Evolutionary conservation across 345 rosid genomes (phyloP), one percentile per base, ranked within the genome.

Genomic region (Raphanus raphanistrum): DNA sequence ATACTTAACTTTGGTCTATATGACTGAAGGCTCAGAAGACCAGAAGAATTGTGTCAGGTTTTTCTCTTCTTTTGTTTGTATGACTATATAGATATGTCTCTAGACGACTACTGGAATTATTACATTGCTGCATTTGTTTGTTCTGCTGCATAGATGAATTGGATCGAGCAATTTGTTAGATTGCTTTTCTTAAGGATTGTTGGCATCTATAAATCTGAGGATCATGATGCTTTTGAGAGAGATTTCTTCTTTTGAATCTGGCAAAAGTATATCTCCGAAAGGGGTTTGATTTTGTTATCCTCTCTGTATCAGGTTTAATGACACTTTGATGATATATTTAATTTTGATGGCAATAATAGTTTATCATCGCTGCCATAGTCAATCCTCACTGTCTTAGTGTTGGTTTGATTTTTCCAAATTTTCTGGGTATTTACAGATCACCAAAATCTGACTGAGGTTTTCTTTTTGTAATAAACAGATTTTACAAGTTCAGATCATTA

Each of bases 191-290:
- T 68, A 43, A 43, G 0, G 13, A 3, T 43, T 4, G 55, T 33
- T 33, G 36, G 36, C 36, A 7, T 33, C 36, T 33, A 33, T 33
- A 33, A 33, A 86, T 76, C 83, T 69, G 98, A 90, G 36, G 36
- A 33, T 33, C 36, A 33, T 5, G 36, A 33, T 33, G 36, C 36
- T 33, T 33, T 33, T 33, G 36, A 33, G 7, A 33, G 98, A 72
- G 94, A 94, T 82, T 89, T 81, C 90, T 85, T 33, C 98, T 43
- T 43, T 43, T 43, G 50, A 4, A 12, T 10, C 11, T 43, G 4
- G 50, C 50, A 43, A 10, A 43, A 41, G 48, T 41, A 13, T 10
- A 41, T 41, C 48, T 41, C 13, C 48, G 48, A 10, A 41, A 41
- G 48, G 48, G 4, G 48, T 41, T 3, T 41, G 4, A 41, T 9